Evolutionary conservation across 202 grass and related monocot species (phyloP), one percentile per base, ranked within the genome.

Genomic region (Carex sylvatica): DNA sequence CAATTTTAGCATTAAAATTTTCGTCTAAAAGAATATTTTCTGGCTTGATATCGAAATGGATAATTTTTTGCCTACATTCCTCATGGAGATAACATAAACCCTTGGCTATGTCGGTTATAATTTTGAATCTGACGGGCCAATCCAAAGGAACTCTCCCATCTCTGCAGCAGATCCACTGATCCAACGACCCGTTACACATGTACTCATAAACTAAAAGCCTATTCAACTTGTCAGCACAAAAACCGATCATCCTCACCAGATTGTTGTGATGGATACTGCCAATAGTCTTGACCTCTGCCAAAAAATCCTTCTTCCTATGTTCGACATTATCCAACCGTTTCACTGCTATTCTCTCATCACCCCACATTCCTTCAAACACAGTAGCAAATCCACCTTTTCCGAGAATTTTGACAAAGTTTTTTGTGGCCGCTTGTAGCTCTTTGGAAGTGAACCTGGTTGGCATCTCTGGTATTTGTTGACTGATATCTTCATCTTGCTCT

Each of bases 31-130:
- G 58, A 30, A 87, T 89, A 53, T 89, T 92, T 83, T 82, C 40
- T 28, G 90, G 90, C 46, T 90, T 90, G 47, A 92, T 92, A 81
- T 87, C 87, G 10, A 92, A 66, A 83, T 90, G 87, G 2, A 44
- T 79, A 62, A 92, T 89, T 89, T 22, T 89, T 78, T 90, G 51
- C 30, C 40, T 63, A 5, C 85, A 92, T 14, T 92, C 90, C 62
- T 18, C 84, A 1, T 89, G 90, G 65, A 92, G 85, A 68, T 89
- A 92, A 81, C 79, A 84, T 40, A 88, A 8, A 3, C 74, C 90
- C 63, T 36, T 86, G 18, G 85, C 88, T 78, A 92, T 60, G 55
- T 81, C 80, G 14, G 33, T 72, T 26, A 92, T 88, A 5, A 92
- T 90, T 62, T 85, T 92, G 61, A 71, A 31, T 84, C 74, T 88